Base-by-base conservation (phyloP, 1,139 yeast species). In the Casaregolazyma lundiana region DNA sequence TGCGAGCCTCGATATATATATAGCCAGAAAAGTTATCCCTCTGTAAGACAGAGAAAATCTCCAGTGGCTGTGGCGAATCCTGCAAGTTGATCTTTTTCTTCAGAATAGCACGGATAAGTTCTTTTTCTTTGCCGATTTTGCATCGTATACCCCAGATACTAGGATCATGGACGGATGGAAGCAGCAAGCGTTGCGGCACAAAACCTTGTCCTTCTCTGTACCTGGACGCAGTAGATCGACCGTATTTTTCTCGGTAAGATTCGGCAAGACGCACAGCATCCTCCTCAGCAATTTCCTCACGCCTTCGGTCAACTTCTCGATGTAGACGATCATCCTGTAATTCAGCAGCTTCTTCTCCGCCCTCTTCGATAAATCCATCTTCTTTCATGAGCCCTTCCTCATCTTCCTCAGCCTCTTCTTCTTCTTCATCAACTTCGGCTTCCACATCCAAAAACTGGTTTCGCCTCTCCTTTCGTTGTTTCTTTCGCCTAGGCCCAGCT, bases 371-470 rank as follows among this genome's bases (percentile, higher is more conserved):
- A 46, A 71, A 71, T 1, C 75, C 75, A 46, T 70, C 96, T 62
- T 89, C 95, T 59, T 90, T 78, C 48, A 85, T 78, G 37, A 87
- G 70, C 54, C 85, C 97, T 8, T 92, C 96, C 58, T 88, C 97
- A 50, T 89, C 97, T 56, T 90, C 97, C 43, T 88, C 84, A 35
- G 83, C 90, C 36, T 92, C 98, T 55, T 92, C 98, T 50, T 92
- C 98, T 57, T 92, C 98, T 51, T 92, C 97, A 65, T 94, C 96
- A 49, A 92, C 99, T 65, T 92, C 98, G 50, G 99, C 99, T 73
- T 92, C 98, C 48, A 92, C 95, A 84, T 92, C 99, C 68, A 92
- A 77, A 67, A 92, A 92, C 72, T 86, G 92, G 66, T 92, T 92
- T 59, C 89, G 81, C 74, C 65, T 81, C 76, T 68, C 83, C 74